A percentile compares a stretch with the other conserved stretches of the same genome.
Evolutionary conservation across 495 filamentous ascomycete species (phyloP).

Genomic region (Acidomyces sp.): DNA sequence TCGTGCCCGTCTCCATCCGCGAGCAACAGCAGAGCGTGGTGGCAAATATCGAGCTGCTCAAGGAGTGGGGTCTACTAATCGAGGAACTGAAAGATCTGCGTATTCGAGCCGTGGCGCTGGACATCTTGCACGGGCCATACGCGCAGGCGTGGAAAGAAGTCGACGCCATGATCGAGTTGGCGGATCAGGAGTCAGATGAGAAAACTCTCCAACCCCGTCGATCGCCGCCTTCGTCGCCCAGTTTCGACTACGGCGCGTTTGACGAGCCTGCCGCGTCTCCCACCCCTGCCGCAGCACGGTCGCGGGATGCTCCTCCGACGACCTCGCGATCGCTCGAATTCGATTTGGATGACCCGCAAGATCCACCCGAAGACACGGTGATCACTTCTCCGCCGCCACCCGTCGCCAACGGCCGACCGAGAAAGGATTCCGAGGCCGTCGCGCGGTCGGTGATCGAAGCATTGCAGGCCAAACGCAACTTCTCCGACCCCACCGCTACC

Average conservation of each 20-base stretch:
- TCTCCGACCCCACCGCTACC: slow-evolving; percentile 36
- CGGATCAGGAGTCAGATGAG: slow-evolving; percentile 31
- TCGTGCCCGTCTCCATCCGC: slow-evolving; percentile 29
- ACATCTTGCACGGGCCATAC: slow-evolving; percentile 22
- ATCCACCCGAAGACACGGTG: no score
- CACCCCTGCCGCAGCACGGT: no score
- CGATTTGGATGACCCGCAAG: background rate
- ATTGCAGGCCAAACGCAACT: slow-evolving; percentile 54
- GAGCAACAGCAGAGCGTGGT: slow-evolving; percentile 32
- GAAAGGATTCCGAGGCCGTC: slow-evolving; percentile 45
- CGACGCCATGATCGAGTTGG: slow-evolving; percentile 34
- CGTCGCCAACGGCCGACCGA: slow-evolving; percentile 22
- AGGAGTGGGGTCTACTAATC: slow-evolving; percentile 32
- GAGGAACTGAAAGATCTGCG: slow-evolving; percentile 33
- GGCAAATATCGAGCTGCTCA: slow-evolving; percentile 29
- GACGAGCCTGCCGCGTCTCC: slow-evolving; percentile 20
- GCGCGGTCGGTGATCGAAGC: slow-evolving; percentile 71
- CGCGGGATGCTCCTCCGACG: no score
- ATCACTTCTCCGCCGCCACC: slow-evolving; percentile 10
- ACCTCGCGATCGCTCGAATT: no score
- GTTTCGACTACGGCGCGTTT: slow-evolving; percentile 26
- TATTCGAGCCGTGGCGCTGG: slow-evolving; percentile 24
- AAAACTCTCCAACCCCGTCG: slow-evolving; percentile 19
- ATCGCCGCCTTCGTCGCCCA: slow-evolving; percentile 30
- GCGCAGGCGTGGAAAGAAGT: slow-evolving; percentile 29